Evolutionary conservation across 2,329 filamentous ascomycete genomes (phyloP).

Genomic region (Teratosphaeriaceae sp.): DNA sequence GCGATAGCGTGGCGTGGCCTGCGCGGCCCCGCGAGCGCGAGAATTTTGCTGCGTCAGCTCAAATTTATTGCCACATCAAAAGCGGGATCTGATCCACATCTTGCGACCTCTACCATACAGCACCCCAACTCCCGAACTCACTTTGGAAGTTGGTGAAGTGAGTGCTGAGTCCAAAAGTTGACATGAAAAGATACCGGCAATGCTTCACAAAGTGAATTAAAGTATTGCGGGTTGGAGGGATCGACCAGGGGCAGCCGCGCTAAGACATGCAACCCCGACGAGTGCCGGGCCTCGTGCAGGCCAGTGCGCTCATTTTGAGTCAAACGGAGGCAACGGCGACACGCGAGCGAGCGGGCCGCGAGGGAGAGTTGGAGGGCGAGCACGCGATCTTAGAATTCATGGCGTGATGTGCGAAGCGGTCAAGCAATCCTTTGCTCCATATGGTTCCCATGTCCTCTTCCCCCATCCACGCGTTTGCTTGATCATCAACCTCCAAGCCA

Average conservation of each 20-base stretch:
- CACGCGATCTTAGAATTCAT: no score
- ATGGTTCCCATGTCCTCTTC: background rate
- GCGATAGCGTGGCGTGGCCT: background rate
- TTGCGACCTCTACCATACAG: conserved; percentile 9
- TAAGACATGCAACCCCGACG: no score
- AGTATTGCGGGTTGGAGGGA: background rate
- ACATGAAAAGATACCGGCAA: background rate
- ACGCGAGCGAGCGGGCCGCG: no score
- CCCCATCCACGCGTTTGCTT: background rate
- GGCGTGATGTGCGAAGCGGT: no score
- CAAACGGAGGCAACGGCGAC: no score
- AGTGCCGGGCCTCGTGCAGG: no score
- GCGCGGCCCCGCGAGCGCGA: background rate
- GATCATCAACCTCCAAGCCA: no score
- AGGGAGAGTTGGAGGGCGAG: no score
- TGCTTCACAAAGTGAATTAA: conserved; percentile 4
- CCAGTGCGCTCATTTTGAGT: no score
- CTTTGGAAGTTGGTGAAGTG: background rate
- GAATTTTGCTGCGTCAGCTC: conserved; percentile 5
- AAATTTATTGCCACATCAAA: background rate
- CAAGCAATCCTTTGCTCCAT: no score
- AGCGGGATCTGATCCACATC: background rate
- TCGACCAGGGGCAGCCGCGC: background rate
- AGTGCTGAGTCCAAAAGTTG: conserved; percentile 13
- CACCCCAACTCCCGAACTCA: conserved; percentile 8